Base-by-base conservation (phyloP, 805 yeast species). In the Yarrowia sp. region DNA sequence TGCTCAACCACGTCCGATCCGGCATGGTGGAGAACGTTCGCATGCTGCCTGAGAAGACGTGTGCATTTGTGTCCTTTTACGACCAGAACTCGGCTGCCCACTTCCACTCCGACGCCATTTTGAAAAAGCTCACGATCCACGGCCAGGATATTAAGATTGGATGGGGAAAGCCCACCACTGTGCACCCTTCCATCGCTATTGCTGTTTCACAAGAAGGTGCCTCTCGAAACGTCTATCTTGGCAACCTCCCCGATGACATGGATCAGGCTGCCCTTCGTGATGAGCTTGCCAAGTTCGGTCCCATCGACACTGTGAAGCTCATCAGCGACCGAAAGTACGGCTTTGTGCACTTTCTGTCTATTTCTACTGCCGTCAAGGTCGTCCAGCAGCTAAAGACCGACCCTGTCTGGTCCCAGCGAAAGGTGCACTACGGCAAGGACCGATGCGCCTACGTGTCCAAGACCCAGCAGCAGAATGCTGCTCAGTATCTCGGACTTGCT, bases 381-480 rank as follows among this genome's bases (percentile, higher is more conserved):
- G 97, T 91, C 46, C 84, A 88, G 55, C 83, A 83, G 63, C 78
- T 94, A 62, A 63, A 63, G 36, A 74, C 78, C 51, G 80, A 80
- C 55, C 85, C 84, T 36, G 85, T 84, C 69, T 93, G 91, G 78
- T 77, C 81, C 63, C 87, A 85, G 66, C 84, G 87, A 63, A 90
- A 89, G 73, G 87, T 96, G 41, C 89, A 84, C 69, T 92, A 90
- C 70, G 98, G 97, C 64, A 92, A 91, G 73, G 98, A 93, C 74
- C 81, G 98, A 74, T 75, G 78, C 77, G 97, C 97, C 1, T 90
- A 90, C 69, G 89, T 93, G 46, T 90, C 97, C 24, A 90, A 90
- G 73, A 88, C 97, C 16, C 97, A 94, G 74, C 97, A 91, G 75
- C 97, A 92, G 71, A 91, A 93, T 72, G 98, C 97, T 18, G 97